Base-by-base conservation (phyloP, 768 basidiomycete species). In the Lentinula aciculospora region DNA sequence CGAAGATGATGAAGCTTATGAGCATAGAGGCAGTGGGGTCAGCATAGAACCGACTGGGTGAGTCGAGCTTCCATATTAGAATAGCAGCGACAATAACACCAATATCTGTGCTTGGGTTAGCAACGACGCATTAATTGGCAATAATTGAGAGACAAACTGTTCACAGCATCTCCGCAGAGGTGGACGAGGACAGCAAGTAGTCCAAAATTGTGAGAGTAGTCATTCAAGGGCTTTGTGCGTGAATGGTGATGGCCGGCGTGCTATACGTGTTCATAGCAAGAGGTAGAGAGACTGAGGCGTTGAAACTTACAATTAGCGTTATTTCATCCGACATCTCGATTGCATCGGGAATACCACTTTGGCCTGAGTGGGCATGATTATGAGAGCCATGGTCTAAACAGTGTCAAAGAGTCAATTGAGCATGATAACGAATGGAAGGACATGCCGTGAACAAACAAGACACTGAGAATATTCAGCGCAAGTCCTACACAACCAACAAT, bases 1-100 rank as follows among this genome's bases (percentile, higher is more conserved):
- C 74, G 55, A 81, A 82, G 59, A 83, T 83, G 50, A 83, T 74
- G 19, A 80, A 59, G 47, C 76, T 77, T 55, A 82, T 81, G 8
- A 67, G 71, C 40, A 81, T 66, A 34, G 80, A 81, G 19, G 75
- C 76, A 1, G 80, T 76, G 23, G 81, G 81, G 64, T 83, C 81
- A 39, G 78, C 80, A 64, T 83, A 83, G 60, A 79, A 80, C 49
- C 80, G 72, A 44, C 67, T 64, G 12, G 75, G 74, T 23, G 79
- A 76, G 25, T 68, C 61, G 5, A 75, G 55, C 61, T 79, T 77
- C 76, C 80, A 80, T 45, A 81, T 75, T 29, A 83, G 70, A 51
- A 76, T 56, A 19, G 78, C 79, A 13, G 79, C 74, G 28, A 82
- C 65, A 32, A 83, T 81, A 54, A 83, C 81, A 17, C 79, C 81